Percentiles rank a stretch among this genome's conserved stretches.
Conservation (phyloP, 108 stramenopile species). For the Stephanodiscus triporus region DNA sequence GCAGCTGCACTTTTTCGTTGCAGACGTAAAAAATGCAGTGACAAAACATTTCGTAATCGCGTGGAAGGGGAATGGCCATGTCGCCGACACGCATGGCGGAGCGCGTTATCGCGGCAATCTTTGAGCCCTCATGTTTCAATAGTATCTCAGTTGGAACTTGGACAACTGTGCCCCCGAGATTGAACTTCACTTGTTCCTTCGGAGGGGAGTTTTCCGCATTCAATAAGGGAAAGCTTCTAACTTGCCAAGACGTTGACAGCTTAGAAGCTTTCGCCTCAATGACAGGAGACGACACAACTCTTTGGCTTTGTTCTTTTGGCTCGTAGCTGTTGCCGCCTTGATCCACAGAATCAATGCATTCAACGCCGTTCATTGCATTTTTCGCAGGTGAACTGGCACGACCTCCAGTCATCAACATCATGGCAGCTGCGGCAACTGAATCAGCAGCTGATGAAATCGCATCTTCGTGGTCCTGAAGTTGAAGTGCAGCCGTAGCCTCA, state of each 20-base stretch:
- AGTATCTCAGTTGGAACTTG: slow-evolving; percentile 13
- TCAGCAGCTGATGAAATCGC: slow-evolving; percentile 6
- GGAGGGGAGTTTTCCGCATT: not conserved
- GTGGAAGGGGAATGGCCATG: slow-evolving; percentile 19
- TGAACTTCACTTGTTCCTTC: slow-evolving; percentile 6
- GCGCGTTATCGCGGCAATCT: slow-evolving; percentile 17
- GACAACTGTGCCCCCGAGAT: slow-evolving; percentile 11
- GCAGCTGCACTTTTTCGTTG: slow-evolving; percentile 15
- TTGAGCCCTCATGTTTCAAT: slow-evolving; percentile 15
- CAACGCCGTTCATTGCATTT: not conserved
- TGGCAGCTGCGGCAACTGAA: slow-evolving; percentile 5
- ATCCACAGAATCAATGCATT: not conserved
- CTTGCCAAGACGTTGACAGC: too few relatives aligned
- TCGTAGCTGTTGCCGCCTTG: not conserved
- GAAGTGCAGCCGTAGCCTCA: not conserved
- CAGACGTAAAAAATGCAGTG: slow-evolving; percentile 16
- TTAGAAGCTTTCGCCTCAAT: not conserved
- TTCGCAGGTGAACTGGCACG: not conserved
- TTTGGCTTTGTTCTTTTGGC: not conserved
- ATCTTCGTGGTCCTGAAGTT: not conserved
- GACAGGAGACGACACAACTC: not conserved
- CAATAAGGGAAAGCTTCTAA: too few relatives aligned
- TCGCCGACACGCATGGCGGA: slow-evolving; percentile 18
- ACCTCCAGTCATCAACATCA: slow-evolving; percentile 6
- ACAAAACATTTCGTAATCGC: slow-evolving; percentile 22